Percentiles rank a stretch among this genome's conserved stretches.
phyloP scores from a whole-genome alignment of 768 basidiomycete species.

The Hygrocybe coccinea region DNA sequence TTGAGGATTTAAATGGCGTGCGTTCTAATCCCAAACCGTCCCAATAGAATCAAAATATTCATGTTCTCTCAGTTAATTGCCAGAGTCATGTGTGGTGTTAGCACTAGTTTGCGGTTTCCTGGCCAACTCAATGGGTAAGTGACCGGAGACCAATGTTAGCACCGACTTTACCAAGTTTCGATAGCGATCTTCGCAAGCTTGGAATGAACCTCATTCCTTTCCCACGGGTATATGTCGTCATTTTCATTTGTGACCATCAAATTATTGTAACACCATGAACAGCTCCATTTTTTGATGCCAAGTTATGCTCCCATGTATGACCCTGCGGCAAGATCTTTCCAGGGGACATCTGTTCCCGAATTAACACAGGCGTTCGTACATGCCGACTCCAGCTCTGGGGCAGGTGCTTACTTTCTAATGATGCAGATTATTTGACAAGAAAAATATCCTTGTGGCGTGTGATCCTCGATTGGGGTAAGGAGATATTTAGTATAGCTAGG shows the following conservation, averaged over 20 bases:
- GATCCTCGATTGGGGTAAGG: conserved; percentile 72
- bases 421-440: conserved; percentile 69
- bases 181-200: conserved; percentile 80
- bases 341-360: conserved; percentile 58
- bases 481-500: background rate
- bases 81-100: conserved; percentile 91
- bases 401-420: background rate
- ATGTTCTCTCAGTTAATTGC: conserved; percentile 54
- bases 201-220: conserved; percentile 95
- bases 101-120: conserved; percentile 89
- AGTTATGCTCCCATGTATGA: conserved; percentile 89
- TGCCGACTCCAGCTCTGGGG: background rate
- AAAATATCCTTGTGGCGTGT: conserved; percentile 76
- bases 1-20: conserved; percentile 66
- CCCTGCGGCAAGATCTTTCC: conserved; percentile 55
- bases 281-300: conserved; percentile 96
- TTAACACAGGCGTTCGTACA: conserved; percentile 63
- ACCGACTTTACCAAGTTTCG: background rate
- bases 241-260: background rate
- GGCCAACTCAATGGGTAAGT: conserved; percentile 84
- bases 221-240: conserved; percentile 62
- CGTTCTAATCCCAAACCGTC: conserved; percentile 13
- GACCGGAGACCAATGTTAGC: background rate
- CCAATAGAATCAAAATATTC: background rate
- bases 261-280: background rate